phyloP scores from a whole-genome alignment of 1,284 basidiomycete genomes.

The Cutaneotrichosporon mucoides region DNA sequence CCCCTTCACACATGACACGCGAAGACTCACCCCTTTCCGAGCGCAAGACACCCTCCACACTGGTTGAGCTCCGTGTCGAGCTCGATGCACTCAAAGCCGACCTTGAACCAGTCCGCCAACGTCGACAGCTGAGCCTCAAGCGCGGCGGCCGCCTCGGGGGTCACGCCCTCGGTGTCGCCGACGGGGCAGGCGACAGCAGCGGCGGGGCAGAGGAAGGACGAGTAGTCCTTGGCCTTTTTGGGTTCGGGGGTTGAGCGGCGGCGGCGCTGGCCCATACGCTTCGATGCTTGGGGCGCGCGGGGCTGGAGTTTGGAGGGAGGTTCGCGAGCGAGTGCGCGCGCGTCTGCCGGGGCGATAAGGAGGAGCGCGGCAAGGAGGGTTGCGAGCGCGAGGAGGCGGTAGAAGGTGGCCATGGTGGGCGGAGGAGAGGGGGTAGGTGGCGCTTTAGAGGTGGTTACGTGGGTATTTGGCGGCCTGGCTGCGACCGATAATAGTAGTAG shows the following conservation, averaged over 20 bases:
- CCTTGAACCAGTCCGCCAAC: conserved; percentile 49
- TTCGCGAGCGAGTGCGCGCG: background rate
- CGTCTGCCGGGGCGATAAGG: background rate
- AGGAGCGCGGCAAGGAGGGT: background rate
- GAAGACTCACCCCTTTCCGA: conserved; percentile 45
- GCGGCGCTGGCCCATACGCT: conserved; percentile 42
- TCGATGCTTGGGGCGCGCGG: conserved; percentile 35
- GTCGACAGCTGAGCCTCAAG: conserved; percentile 35
- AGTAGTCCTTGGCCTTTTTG: conserved; percentile 48
- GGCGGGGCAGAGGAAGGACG: conserved; percentile 49
- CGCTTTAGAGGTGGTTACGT: background rate
- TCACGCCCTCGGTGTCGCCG: conserved; percentile 22
- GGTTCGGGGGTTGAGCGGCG: conserved; percentile 18
- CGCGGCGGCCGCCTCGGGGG: conserved; percentile 25
- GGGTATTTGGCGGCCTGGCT: background rate
- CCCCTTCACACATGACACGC: too few species aligned
- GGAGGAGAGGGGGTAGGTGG: background rate
- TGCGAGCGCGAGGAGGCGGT: background rate
- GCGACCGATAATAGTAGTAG: background rate
- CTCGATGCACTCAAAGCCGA: conserved; percentile 51
- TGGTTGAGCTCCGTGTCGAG: conserved; percentile 46
- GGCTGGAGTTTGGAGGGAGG: conserved; percentile 30
- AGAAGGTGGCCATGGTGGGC: background rate
- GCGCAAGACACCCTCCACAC: conserved; percentile 48
- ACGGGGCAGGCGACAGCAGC: conserved; percentile 47